A percentile compares a stretch with the other conserved stretches of the same genome.
These are phyloP conservation scores for Pseudozyma sp. DNA, from an alignment of 1,284 basidiomycete genomes.

Conservation along the genomic window DNA sequence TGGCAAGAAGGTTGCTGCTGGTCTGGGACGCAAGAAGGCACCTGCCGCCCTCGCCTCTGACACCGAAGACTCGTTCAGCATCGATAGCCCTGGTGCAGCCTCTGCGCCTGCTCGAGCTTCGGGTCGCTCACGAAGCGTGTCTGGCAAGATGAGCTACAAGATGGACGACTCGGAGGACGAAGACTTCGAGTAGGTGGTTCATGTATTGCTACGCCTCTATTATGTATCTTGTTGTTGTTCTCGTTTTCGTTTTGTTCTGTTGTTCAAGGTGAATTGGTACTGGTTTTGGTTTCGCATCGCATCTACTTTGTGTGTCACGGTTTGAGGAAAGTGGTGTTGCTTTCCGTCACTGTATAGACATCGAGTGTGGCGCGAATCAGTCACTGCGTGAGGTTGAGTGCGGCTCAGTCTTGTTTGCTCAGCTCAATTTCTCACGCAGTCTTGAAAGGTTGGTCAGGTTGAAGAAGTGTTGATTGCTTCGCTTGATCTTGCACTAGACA, in stretches of 20 bases:
- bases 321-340: too few species aligned
- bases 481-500: too few species aligned
- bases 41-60: conserved; percentile 20
- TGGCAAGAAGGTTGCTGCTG: conserved; percentile 26
- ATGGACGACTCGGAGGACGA: conserved; percentile 39
- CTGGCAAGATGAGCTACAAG: conserved; percentile 43
- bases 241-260: neutral
- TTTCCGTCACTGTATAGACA: too few species aligned
- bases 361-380: too few species aligned
- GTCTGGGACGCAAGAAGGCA: conserved; percentile 32
- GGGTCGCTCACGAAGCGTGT: conserved; percentile 24
- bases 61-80: conserved; percentile 40
- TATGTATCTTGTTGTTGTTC: neutral
- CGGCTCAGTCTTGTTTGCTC: too few species aligned
- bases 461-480: too few species aligned
- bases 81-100: conserved; percentile 34
- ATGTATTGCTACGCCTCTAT: neutral
- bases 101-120: conserved; percentile 19
- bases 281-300: neutral
- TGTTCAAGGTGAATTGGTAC: neutral
- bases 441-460: too few species aligned
- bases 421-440: too few species aligned
- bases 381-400: too few species aligned
- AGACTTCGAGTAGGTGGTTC: conserved; percentile 3
- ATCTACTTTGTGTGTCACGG: neutral